Evolutionary conservation across 345 rosid species (phyloP), one percentile per base, ranked within the genome.

Genomic region (Gossypioides kirkii): DNA sequence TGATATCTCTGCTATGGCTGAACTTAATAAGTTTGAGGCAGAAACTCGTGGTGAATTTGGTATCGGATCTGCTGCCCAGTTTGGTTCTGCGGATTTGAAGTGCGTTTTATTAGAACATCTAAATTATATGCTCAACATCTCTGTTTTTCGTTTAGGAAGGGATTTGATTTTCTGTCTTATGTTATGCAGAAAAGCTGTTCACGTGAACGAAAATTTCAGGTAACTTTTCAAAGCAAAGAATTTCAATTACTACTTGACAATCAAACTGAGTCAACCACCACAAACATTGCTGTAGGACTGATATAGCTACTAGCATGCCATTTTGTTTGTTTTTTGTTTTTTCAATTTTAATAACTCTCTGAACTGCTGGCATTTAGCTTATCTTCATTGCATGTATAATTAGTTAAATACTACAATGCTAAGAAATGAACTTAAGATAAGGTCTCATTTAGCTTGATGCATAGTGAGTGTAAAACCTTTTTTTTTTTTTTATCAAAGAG

Each of bases 61-160:
- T 22, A 91, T 90, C 1, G 97, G 97, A 9, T 94, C 96, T 1
- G 98, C 97, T 10, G 97, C 96, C 6, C 97, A 94, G 79, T 94
- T 82, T 12, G 97, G 98, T 74, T 85, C 89, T 61, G 97, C 98
- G 45, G 94, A 90, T 84, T 89, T 91, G 77, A 91, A 82, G 97
- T 58, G 17, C 88, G 66, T 53, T 32, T 23, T 9, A 22, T 8
- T 14, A n/a, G 3, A 46, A 2, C 41, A 13, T 70, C 26, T 38
- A 8, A 17, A 32, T 7, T 36, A 12, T 22, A n/a, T 56, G 6
- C 12, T 71, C 16, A 56, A 56, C 38, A 18, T 7, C 5, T 16
- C 63, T 53, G 17, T 49, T 55, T 73, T 12, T 3, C 13, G 45
- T 42, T 41, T n/a, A 50, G 49, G 50, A 70, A 55, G 17, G 42